Conservation (phyloP, 257 asterid species). For the Jacaranda mimosifolia region DNA sequence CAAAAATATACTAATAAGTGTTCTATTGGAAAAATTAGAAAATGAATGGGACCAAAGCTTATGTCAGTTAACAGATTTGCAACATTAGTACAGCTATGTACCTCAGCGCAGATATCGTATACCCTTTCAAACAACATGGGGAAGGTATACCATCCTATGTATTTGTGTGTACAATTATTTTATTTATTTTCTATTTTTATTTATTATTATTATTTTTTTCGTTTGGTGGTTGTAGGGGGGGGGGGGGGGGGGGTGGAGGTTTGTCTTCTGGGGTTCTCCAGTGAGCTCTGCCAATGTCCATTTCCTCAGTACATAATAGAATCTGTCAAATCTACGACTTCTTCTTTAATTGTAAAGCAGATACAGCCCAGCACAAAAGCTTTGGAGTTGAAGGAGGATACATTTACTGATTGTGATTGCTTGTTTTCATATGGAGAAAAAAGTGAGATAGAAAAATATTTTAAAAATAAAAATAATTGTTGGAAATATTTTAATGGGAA, state of each 20-base stretch:
- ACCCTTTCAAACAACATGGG: constrained; percentile 33
- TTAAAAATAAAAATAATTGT: no score
- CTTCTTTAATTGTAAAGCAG: neutral
- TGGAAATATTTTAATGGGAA: no score
- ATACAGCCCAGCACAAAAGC: neutral
- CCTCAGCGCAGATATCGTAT: neutral
- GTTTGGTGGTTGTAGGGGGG: no score
- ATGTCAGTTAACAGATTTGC: constrained; percentile 26
- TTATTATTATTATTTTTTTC: neutral
- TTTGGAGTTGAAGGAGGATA: neutral
- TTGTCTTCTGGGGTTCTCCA: constrained; percentile 31
- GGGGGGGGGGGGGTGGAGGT: no score
- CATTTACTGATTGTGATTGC: neutral
- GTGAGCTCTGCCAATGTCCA: constrained; percentile 20
- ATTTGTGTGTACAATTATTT: no score
- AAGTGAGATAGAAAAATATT: no score
- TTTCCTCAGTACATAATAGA: constrained; percentile 12
- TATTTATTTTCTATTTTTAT: neutral
- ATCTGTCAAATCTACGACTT: constrained; percentile 22
- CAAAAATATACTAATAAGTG: neutral
- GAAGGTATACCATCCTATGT: neutral
- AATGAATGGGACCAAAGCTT: neutral
- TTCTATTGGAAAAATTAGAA: neutral
- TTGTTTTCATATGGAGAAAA: no score
- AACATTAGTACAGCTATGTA: constrained; percentile 30